Evolutionary conservation across 2,329 filamentous ascomycete species (phyloP), one percentile per base, ranked within the genome.

Genomic region (Penicillium sp.): DNA sequence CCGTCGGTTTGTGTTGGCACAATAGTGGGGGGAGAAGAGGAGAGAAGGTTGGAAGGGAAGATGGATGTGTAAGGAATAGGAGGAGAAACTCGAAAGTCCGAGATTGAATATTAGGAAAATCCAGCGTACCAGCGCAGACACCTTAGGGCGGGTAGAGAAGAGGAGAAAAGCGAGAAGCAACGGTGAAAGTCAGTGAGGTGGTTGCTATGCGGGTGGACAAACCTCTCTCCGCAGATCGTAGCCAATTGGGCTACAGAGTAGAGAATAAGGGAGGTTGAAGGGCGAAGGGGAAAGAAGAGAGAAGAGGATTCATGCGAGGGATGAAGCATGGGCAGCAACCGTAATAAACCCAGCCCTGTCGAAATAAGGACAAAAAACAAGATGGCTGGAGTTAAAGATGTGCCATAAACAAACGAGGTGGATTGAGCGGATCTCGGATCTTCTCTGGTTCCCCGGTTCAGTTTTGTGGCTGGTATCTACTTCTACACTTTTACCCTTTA

Each of bases 71-170:
- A 52, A 48, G 22, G 22, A 55, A 51, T 35, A 42, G 52, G 46
- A 46, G 37, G 45, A 36, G 37, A 44, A 45, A 22, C 34, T 42
- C 28, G 29, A 26, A 26, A 26, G 24, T 24, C 39, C 26, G 28
- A 36, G 29, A 42, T 42, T 39, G 42, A 43, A 23, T 37, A 24
- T 22, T 24, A 24, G 35, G 20, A 37, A 45, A 44, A 44, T 40
- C 16, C 42, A 52, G 57, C 58, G 55, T 60, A 60, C 58, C 58
- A 58, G 58, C 55, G 50, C 56, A 58, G 52, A 49, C 50, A 58
- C 50, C 40, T 48, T 45, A 23, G 20, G 41, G 44, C 39, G 49
- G 22, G 44, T 26, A 32, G 41, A 41, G 47, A 36, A 46, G 24
- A 37, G 47, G 28, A 40, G 40, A 23, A 38, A 40, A 44, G 41